Evolutionary conservation across 371 early-diverging fungal species (phyloP).

Genomic region (Rhizopus sp.): DNA sequence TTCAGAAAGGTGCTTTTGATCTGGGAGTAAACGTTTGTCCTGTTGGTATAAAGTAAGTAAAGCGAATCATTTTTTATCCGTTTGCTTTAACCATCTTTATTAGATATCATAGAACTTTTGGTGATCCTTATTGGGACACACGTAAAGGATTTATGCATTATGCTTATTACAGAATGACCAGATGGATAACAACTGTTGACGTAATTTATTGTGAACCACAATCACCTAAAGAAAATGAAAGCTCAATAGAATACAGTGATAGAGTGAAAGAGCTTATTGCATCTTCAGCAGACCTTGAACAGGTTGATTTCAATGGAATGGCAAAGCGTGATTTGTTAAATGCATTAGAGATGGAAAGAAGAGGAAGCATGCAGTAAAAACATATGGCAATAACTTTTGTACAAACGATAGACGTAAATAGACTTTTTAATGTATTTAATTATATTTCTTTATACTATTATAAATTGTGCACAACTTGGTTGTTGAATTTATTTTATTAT

Average conservation of each 20-base stretch:
- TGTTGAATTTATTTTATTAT: no score
- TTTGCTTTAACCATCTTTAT: neutral
- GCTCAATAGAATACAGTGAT: conserved; percentile 28
- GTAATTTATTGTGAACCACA: conserved; percentile 34
- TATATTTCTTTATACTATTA: neutral
- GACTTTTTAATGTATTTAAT: neutral
- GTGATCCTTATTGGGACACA: conserved; percentile 52
- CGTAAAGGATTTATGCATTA: conserved; percentile 48
- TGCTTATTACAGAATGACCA: conserved; percentile 48
- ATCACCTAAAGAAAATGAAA: conserved; percentile 18
- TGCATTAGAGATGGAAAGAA: conserved; percentile 7
- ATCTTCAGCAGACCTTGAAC: conserved; percentile 23
- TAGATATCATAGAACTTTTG: conserved; percentile 36
- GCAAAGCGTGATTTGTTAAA: conserved; percentile 38
- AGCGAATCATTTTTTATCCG: neutral
- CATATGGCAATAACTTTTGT: no score
- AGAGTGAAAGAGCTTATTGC: conserved; percentile 34
- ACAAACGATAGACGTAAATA: neutral
- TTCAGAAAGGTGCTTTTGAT: conserved; percentile 90
- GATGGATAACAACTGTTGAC: conserved; percentile 42
- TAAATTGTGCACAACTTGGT: neutral
- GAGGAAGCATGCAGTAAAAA: no score
- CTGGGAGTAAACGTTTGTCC: conserved; percentile 61
- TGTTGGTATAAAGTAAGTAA: conserved; percentile 41
- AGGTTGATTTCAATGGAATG: conserved; percentile 46